Evolutionary conservation across 2,329 filamentous ascomycete genomes (phyloP).

Genomic region (Diaporthe capsici): DNA sequence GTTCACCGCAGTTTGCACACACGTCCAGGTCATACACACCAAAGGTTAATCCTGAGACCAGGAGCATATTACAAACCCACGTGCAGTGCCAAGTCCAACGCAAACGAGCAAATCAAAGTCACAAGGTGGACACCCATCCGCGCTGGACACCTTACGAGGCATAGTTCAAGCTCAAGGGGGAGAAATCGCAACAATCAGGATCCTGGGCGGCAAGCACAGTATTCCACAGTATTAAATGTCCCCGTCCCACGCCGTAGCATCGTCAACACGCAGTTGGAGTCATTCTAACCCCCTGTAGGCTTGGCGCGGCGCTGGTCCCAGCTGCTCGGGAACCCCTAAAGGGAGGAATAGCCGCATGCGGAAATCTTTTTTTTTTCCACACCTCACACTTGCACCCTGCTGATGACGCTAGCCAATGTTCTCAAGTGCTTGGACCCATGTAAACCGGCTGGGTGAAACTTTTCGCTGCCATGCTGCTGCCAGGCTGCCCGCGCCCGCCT

Average conservation of each 20-base stretch:
- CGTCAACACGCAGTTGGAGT: not conserved
- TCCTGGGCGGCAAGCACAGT: not conserved
- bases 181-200: not conserved
- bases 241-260: constrained; percentile 12
- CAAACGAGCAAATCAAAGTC: not conserved
- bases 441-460: not conserved
- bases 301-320: constrained; percentile 30
- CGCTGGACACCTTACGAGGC: constrained; percentile 28
- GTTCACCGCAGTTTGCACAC: not conserved
- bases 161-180: constrained; percentile 16
- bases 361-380: constrained; percentile 1
- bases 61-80: constrained; percentile 17
- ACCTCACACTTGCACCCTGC: not conserved
- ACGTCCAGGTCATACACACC: not conserved
- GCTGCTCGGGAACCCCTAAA: constrained; percentile 32
- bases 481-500: not conserved
- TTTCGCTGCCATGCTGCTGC: not conserved
- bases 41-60: not conserved
- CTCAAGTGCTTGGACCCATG: constrained; percentile 6
- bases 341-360: constrained; percentile 34
- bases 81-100: constrained; percentile 10
- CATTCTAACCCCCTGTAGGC: not conserved
- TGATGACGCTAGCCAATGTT: constrained; percentile 21
- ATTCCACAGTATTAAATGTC: not conserved
- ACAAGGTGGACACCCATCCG: constrained; percentile 5